Evolutionary conservation across 768 basidiomycete species (phyloP), one percentile per base, ranked within the genome.

Genomic region (Suillus hirtellus): DNA sequence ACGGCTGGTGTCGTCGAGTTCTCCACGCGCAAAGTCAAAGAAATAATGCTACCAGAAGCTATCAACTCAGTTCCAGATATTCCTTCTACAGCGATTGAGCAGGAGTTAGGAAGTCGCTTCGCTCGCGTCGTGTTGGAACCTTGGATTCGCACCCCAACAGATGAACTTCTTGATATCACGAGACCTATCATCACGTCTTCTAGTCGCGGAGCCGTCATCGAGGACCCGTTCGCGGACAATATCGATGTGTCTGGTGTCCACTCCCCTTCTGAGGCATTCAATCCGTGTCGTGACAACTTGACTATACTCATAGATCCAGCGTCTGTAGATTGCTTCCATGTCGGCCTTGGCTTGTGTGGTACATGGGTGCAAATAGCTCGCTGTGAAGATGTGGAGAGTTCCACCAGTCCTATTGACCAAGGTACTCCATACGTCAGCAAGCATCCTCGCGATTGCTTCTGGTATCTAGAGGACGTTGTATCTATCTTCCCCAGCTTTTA

Each of bases 1-100:
- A 78, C 77, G 3, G 76, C 86, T 2, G 88, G 87, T 14, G 73
- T 89, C 59, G 84, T 89, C 60, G 90, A 92, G 72, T 78, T 76
- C 44, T 87, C 87, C 3, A 82, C 87, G 58, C 80, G 90, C 35
- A 78, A 80, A 50, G 79, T 92, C 72, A 81, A 80, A 56, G 70
- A 79, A 2, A 73, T 88, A 61, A 66, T 77, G 5, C 66, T 75
- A 2, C 82, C 83, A 1, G 72, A 72, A 31, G 31, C 67, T 63
- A 61, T 35, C 44, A n/a, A n/a, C 3, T 35, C 53, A 58, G 53
- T 40, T 53, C 24, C 37, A 60, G 47, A 47, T 19, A 4, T 19
- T 31, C 14, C 37, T 6, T 49, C 54, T 2, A 54, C 64, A 17
- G 55, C 74, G 3, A 77, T 85, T 31, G 84, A 87, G 68, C 72